phyloP scores from a whole-genome alignment of 2,329 filamentous ascomycete genomes.

The Xylaria sp. region DNA sequence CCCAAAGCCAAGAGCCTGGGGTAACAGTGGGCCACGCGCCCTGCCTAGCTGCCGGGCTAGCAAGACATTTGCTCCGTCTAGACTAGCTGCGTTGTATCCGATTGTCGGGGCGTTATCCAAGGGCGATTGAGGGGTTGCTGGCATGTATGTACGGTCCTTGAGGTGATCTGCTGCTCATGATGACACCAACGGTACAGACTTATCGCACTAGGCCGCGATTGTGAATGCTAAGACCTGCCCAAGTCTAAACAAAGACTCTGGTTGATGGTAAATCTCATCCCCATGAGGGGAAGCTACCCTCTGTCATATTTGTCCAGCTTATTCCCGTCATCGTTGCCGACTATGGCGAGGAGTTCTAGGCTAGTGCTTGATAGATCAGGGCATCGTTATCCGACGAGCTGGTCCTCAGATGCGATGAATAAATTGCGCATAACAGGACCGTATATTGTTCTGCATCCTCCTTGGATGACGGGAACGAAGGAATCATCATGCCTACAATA shows the following conservation, averaged over 20 bases:
- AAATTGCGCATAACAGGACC: constrained; percentile 7
- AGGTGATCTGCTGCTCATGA: neutral
- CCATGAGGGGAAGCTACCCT: neutral
- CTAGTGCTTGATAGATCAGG: constrained; percentile 2
- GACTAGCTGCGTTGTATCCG: constrained; percentile 3
- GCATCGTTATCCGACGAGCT: neutral
- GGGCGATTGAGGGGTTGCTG: neutral
- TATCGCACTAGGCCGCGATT: neutral
- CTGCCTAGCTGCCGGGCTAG: neutral
- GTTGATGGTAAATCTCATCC: constrained; percentile 18
- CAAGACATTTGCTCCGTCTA: neutral
- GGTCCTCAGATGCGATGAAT: constrained; percentile 2
- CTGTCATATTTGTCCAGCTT: neutral
- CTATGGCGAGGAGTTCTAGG: constrained; percentile 1
- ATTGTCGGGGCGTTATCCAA: neutral
- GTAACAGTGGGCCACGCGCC: neutral
- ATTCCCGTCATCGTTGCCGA: neutral
- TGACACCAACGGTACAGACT: neutral
- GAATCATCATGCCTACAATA: constrained; percentile 9
- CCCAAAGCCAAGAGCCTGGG: constrained; percentile 2
- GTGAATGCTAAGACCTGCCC: neutral
- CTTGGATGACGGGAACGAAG: neutral
- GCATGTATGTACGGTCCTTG: neutral
- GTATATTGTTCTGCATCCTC: neutral
- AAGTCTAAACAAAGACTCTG: neutral